phyloP scores from a whole-genome alignment of 2,329 filamentous ascomycete species.

The Chrysosporium keratinophilum region DNA sequence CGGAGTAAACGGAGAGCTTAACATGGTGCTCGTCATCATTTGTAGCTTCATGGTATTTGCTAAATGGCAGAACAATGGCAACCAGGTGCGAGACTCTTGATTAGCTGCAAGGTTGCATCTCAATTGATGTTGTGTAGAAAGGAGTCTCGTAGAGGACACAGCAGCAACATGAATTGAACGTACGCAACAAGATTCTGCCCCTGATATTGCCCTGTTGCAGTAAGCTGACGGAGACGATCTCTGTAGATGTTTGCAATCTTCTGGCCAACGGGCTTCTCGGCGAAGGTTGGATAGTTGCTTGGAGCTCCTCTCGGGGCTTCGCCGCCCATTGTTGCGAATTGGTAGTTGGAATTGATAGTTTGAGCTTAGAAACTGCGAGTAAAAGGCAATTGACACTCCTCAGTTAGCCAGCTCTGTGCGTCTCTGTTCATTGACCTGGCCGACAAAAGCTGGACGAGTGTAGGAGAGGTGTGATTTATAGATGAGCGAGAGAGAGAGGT shows the following conservation, averaged over 20 bases:
- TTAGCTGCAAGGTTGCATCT: not conserved
- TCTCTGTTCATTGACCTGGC: too few relatives aligned
- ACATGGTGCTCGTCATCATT: conserved; percentile 63
- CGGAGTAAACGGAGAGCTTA: conserved; percentile 76
- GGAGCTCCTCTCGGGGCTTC: conserved; percentile 28
- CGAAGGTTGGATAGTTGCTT: conserved; percentile 42
- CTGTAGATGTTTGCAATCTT: conserved; percentile 78
- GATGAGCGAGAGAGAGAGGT: not conserved
- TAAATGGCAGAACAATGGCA: conserved; percentile 22
- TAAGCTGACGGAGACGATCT: conserved; percentile 72
- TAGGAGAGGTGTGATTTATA: not conserved
- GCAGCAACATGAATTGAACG: conserved; percentile 22
- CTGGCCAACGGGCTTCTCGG: conserved; percentile 54
- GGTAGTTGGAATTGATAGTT: not conserved
- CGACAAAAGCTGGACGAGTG: not conserved
- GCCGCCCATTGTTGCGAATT: conserved; percentile 27
- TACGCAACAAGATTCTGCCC: conserved; percentile 63
- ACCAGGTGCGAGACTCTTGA: not conserved
- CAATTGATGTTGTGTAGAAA: too few relatives aligned
- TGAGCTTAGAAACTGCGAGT: not conserved
- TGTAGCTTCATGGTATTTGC: conserved; percentile 61
- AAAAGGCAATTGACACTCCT: not conserved
- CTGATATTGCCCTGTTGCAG: conserved; percentile 65
- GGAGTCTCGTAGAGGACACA: not conserved
- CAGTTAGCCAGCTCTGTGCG: not conserved